Base-by-base conservation (phyloP, 2,329 filamentous ascomycete genomes). In the Truncatella angustata region DNA sequence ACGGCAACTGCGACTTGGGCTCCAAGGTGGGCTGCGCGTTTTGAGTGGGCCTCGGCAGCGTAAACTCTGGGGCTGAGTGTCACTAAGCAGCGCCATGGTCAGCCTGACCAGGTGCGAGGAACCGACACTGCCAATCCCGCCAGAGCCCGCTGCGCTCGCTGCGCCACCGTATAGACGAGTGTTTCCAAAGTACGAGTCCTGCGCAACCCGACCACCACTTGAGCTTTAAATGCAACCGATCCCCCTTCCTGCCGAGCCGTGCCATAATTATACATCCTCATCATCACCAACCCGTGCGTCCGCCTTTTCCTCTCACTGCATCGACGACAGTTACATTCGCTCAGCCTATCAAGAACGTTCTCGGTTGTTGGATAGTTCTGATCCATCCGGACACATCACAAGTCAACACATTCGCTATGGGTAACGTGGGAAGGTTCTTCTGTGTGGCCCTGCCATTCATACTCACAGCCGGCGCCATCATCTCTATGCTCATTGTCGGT, bases 381-480 rank as follows among this genome's bases (percentile, higher is more conserved):
- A 43, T 23, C 30, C 49, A 28, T 10, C 16, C 50, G 18, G 35
- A 10, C 45, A 12, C 24, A 37, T 18, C 46, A 37, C 26, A n/a
- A 46, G 18, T 23, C 28, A 49, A 51, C 66, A 24, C 64, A 66
- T 58, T 51, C 68, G 67, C 58, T 57, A 80, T 80, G 77, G 71
- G 87, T 28, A 54, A 49, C 73, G 78, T 82, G 66, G 92, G 90
- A 61, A 84, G 93, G 66, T 84, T 93, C 63, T 76, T 89, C 69
- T 97, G 91, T 74, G 94, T 97, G 73, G 82, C 89, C 72, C 77
- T 91, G 76, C 93, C 93, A 55, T 91, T 96, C 73, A 77, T 83
- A 58, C 81, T 96, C 65, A 93, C 90, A 18, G 73, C 94, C 62
- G 88, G 81, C 57, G 87, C 88, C 54, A 77, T 97, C 63, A 74